Evolutionary conservation across 1,284 basidiomycete species (phyloP).

Genomic region (Ceratobasidium sp.): DNA sequence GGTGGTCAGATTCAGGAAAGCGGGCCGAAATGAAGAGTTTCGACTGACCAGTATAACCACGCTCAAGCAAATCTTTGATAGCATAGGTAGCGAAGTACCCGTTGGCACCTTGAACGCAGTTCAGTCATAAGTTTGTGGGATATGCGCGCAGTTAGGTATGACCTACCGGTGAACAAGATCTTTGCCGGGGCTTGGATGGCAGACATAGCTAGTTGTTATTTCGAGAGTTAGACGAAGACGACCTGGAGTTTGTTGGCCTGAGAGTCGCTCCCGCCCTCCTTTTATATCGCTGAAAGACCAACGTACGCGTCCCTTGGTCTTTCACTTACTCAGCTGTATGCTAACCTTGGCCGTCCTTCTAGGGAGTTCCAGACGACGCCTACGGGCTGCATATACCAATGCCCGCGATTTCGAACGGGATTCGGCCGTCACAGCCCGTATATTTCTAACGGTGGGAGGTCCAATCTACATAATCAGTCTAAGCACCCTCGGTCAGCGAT

Average conservation of each 20-base stretch:
- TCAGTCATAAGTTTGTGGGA: neutral
- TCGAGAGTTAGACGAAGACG: neutral
- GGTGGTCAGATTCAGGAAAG: neutral
- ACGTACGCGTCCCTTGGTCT: neutral
- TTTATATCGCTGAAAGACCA: constrained; percentile 1
- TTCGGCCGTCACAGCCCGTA: neutral
- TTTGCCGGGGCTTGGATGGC: constrained; percentile 16
- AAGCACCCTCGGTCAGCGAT: too few species aligned
- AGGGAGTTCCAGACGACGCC: neutral
- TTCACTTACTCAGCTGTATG: neutral
- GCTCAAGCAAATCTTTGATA: constrained; percentile 31
- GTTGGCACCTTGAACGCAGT: constrained; percentile 31
- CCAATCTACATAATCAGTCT: too few species aligned
- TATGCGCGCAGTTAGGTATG: neutral
- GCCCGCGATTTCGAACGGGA: neutral
- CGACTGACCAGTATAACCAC: constrained; percentile 20
- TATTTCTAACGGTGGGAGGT: too few species aligned
- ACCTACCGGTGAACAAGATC: constrained; percentile 27
- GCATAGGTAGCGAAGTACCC: constrained; percentile 36
- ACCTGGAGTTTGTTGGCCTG: neutral
- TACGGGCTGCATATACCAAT: neutral
- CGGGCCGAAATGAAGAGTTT: neutral
- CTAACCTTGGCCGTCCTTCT: neutral
- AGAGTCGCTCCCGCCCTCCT: neutral
- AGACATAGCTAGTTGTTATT: neutral